A percentile compares a stretch with the other conserved stretches of the same genome.
Evolutionary conservation across 2,329 filamentous ascomycete species (phyloP).

Genomic region (Verticillium zaregamsianum): DNA sequence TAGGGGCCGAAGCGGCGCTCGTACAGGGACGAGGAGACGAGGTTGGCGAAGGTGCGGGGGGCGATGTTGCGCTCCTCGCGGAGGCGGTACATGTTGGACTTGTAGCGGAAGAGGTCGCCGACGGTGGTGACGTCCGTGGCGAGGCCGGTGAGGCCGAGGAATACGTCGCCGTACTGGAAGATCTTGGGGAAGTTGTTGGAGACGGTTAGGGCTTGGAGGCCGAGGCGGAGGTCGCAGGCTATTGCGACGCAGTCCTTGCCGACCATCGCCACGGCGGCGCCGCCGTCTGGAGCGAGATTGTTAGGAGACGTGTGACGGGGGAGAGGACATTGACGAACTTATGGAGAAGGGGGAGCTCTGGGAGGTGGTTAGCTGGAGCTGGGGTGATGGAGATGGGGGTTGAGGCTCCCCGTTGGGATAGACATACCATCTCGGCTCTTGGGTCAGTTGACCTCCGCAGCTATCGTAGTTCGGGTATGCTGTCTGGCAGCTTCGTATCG

Average conservation of each 20-base stretch:
- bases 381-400: slow-evolving; percentile 8
- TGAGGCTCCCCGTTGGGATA: slow-evolving; percentile 8
- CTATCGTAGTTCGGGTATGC: neutral
- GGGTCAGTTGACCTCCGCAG: slow-evolving; percentile 1
- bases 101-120: slow-evolving; percentile 96
- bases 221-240: slow-evolving; percentile 96
- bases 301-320: slow-evolving; percentile 4
- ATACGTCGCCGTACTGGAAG: slow-evolving; percentile 94
- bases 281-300: slow-evolving; percentile 57
- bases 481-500: neutral
- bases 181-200: slow-evolving; percentile 99
- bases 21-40: slow-evolving; percentile 87
- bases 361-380: slow-evolving; percentile 23
- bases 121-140: slow-evolving; percentile 95
- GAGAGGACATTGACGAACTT: slow-evolving; percentile 55
- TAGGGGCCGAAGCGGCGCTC: slow-evolving; percentile 94
- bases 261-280: slow-evolving; percentile 97
- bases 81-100: slow-evolving; percentile 99
- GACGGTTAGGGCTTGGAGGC: slow-evolving; percentile 91
- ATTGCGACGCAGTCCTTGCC: slow-evolving; percentile 99
- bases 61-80: slow-evolving; percentile 96
- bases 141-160: slow-evolving; percentile 87
- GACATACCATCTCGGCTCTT: slow-evolving; percentile 18
- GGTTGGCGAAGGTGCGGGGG: slow-evolving; percentile 92
- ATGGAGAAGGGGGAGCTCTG: slow-evolving; percentile 92